phyloP scores from a whole-genome alignment of 805 yeast species.

The Pichia californica region DNA sequence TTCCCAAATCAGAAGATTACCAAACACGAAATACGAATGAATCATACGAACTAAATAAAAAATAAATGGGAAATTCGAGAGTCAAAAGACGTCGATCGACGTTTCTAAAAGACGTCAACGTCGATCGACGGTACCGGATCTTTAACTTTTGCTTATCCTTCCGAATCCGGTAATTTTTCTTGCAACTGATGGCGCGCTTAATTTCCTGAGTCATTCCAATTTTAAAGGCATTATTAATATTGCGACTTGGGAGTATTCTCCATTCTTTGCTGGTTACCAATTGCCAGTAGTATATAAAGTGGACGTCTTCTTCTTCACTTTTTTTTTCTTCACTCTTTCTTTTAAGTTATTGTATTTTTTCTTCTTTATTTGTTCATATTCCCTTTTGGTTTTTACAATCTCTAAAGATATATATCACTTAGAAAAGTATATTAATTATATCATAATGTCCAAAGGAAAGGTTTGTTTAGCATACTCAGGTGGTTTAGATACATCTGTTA shows the following conservation, averaged over 20 bases:
- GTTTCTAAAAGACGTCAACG: background rate
- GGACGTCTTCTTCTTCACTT: background rate
- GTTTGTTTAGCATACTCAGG: conserved; percentile 99
- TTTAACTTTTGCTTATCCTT: too few species aligned
- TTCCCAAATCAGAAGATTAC: background rate
- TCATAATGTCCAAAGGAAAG: conserved; percentile 86
- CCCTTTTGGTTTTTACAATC: too few species aligned
- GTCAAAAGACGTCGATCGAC: background rate
- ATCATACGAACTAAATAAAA: background rate
- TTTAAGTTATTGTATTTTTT: background rate
- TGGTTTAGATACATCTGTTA: conserved; percentile 96
- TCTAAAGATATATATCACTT: too few species aligned
- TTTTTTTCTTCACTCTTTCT: background rate
- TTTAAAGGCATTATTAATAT: too few species aligned
- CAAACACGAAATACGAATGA: background rate
- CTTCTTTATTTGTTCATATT: background rate
- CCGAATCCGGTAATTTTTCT: conserved; percentile 4
- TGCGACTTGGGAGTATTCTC: too few species aligned
- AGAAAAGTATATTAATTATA: too few species aligned
- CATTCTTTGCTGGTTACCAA: too few species aligned
- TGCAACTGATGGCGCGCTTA: conserved; percentile 5
- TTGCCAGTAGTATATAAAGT: too few species aligned
- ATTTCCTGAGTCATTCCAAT: background rate
- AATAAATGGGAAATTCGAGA: too few species aligned
- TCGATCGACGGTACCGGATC: too few species aligned